Base-by-base conservation (phyloP, 257 asterid species). In the Primulina tabacum region DNA sequence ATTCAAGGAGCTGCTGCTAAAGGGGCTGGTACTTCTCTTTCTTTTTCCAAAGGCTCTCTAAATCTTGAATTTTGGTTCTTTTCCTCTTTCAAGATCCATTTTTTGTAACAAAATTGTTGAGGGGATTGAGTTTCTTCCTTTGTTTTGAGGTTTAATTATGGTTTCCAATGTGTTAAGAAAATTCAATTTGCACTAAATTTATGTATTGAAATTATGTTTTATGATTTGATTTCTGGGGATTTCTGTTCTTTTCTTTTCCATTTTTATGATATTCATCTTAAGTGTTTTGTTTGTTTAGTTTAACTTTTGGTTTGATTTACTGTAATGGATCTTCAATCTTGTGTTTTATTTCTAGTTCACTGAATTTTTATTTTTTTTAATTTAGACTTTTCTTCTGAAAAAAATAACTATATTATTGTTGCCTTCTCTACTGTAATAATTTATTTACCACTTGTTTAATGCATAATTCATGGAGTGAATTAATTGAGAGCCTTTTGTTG, bases 1-100 rank as follows among this genome's bases (percentile, higher is more conserved):
- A 82, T 92, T 79, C 89, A 74, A 16, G 96, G 96, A 72, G 97
- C 98, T 81, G 89, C 76, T 74, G 82, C 89, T 71, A 88, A 80
- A 83, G 87, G 92, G 67, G 98, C 96, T 73, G 95, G 97, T 92
- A 82, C 40, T 33, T 64, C 10, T 66, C 52, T 18, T 71, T 79
- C 78, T 40, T 71, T 59, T 40, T 47, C 21, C 35, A 18, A 16
- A 6, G 47, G 18, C 50, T 75, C 62, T 75, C 12, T 8, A 32
- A 18, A 11, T 62, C 47, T 65, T 16, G 62, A 64, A 40, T 72
- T 37, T 74, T 62, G 5, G 17, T 11, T 40, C 1, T 3, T 37
- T 24, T 69, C 35, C 26, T 26, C 14, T 55, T 59, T 17, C 33
- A 34, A 21, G 67, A 8, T 4, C 24, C 47, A 9, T 11, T 71